Percentiles rank a stretch among this genome's conserved stretches.
These are phyloP conservation scores for Camellia lanceoleosa DNA, from an alignment of 148 eudicot species.

Conservation along the genomic window DNA sequence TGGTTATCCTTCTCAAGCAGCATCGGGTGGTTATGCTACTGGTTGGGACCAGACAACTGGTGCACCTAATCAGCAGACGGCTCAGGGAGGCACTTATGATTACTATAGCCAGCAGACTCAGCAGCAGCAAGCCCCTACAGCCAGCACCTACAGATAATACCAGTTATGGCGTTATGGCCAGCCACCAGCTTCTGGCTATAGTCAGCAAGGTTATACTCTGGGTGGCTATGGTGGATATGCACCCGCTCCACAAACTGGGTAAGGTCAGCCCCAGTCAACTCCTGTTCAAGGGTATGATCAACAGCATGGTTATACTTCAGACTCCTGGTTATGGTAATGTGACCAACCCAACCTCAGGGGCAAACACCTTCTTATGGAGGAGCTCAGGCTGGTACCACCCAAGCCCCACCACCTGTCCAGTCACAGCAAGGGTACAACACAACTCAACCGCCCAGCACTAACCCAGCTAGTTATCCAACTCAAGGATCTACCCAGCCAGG, in stretches of 20 bases:
- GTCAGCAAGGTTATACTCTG: slow-evolving; percentile 63
- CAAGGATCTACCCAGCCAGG: slow-evolving; percentile 52
- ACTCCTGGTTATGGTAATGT: slow-evolving; percentile 40
- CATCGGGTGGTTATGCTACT: slow-evolving; percentile 61
- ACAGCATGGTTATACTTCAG: slow-evolving; percentile 54
- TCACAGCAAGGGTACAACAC: too few species aligned
- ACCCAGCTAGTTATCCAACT: slow-evolving; percentile 49
- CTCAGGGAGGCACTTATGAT: slow-evolving; percentile 67
- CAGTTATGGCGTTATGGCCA: slow-evolving; percentile 47
- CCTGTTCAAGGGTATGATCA: slow-evolving; percentile 55
- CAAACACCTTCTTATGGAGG: slow-evolving; percentile 56
- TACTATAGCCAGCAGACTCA: slow-evolving; percentile 55
- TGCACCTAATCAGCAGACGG: slow-evolving; percentile 51
- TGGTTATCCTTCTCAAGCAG: slow-evolving; percentile 63
- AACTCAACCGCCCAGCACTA: slow-evolving; percentile 4
- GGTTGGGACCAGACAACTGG: slow-evolving; percentile 74
- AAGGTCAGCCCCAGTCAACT: slow-evolving; percentile 50
- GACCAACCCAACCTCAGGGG: slow-evolving; percentile 49
- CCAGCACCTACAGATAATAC: slow-evolving; percentile 33
- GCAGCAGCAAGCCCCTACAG: slow-evolving; percentile 41
- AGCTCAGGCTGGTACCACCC: slow-evolving; percentile 52
- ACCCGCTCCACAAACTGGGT: slow-evolving; percentile 48
- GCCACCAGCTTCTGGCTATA: slow-evolving; percentile 40
- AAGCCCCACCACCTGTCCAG: slow-evolving; percentile 2
- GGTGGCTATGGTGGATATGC: slow-evolving; percentile 77